Evolutionary conservation across 1,284 basidiomycete genomes (phyloP), one percentile per base, ranked within the genome.

Genomic region (Fistulinella cinereoalba): DNA sequence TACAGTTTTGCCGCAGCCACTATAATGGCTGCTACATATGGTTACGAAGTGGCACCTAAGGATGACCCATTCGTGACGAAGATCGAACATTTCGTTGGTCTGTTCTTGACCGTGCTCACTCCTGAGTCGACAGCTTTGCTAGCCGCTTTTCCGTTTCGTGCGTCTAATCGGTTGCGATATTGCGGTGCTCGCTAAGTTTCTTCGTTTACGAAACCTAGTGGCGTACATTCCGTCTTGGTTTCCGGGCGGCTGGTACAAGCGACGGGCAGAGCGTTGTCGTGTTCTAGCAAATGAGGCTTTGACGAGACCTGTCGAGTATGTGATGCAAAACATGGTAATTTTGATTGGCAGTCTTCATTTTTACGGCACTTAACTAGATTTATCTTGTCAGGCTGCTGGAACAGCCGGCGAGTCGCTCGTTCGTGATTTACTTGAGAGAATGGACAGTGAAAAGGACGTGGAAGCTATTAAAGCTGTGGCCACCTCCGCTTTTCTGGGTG

Each of bases 221-320:
- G 43, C 44, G 50, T n/a, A 55, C 21, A 47, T 74, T 31, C 71
- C 72, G 0, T 49, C 60, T 1, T 75, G 69, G 69, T 44, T 72
- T 18, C 71, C 72, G 0, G 68, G 70, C 10, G 60, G 64, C 4
- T 27, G 13, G 13, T 66, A 63, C 44, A 63, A 66, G 28, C 57
- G 51, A 39, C 42, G 40, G 4, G 66, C 65, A 19, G 49, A 43
- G 6, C 55, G 62, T 24, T 57, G 62, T 32, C 57, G 58, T 43
- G 32, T 47, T 4, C 48, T 67, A 24, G 61, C 62, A 10, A 15
- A 55, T 18, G 56, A 66, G 12, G 56, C 70, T 40, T 50, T 60
- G 18, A 56, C 57, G 6, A 48, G 52, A 7, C 65, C 71, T 1
- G 54, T 69, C 18, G 53, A 65, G 16, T 64, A 57, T 23, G 66